phyloP scores from a whole-genome alignment of 306 rosid genomes.

The Rubus parviflorus region DNA sequence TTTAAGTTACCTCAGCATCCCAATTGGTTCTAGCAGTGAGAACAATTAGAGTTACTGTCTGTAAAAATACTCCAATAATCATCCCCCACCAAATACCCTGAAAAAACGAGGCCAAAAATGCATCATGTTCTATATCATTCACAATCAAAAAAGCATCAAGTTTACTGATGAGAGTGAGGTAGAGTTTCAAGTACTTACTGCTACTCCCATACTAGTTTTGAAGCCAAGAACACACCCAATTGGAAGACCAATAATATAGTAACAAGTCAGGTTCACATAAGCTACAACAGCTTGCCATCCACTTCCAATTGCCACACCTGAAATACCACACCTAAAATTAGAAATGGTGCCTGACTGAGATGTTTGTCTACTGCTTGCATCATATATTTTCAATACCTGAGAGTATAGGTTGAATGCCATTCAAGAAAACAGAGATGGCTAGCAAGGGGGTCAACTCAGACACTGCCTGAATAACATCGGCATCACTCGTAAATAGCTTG shows the following conservation, averaged over 20 bases:
- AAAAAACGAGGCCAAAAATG: neutral
- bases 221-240: constrained; percentile 72
- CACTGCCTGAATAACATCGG: constrained; percentile 55
- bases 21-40: constrained; percentile 66
- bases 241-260: constrained; percentile 62
- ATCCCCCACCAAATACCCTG: constrained; percentile 84
- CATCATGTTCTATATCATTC: neutral
- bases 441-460: constrained; percentile 59
- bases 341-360: neutral
- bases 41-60: constrained; percentile 53
- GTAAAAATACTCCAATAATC: constrained; percentile 71
- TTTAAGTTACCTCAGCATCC: constrained; percentile 50
- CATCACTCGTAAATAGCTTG: constrained; percentile 57
- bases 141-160: neutral
- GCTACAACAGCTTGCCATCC: constrained; percentile 82
- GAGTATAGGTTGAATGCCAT: constrained; percentile 65
- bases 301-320: constrained; percentile 81
- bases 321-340: neutral
- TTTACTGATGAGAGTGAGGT: neutral
- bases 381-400: constrained; percentile 34
- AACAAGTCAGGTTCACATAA: constrained; percentile 61
- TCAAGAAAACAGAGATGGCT: constrained; percentile 65
- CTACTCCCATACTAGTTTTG: constrained; percentile 57
- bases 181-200: constrained; percentile 38
- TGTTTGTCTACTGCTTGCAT: neutral